A percentile compares a stretch with the other conserved stretches of the same genome.
Conservation (phyloP, 441 rosid genomes). For the Eruca vesicaria region DNA sequence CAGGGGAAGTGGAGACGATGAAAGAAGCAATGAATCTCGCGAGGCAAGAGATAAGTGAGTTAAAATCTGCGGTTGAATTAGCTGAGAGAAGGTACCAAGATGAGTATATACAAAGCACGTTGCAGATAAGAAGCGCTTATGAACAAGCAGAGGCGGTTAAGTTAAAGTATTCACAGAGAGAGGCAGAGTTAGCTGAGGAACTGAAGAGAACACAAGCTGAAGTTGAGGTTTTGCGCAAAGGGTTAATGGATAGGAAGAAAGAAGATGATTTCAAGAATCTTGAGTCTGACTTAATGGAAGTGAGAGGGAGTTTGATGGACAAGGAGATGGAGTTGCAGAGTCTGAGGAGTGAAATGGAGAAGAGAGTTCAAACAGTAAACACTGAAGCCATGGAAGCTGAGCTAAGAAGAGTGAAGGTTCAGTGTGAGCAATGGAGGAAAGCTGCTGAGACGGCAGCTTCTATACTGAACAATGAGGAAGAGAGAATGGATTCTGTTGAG, state of each 20-base stretch:
- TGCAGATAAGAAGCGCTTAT: slow-evolving; percentile 80
- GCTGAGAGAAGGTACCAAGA: slow-evolving; percentile 80
- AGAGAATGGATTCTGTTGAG: slow-evolving; percentile 51
- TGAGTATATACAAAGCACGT: slow-evolving; percentile 77
- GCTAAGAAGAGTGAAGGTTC: slow-evolving; percentile 77
- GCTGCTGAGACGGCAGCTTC: slow-evolving; percentile 98
- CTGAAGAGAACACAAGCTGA: slow-evolving; percentile 39
- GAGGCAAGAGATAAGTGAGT: slow-evolving; percentile 51
- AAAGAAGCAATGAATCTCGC: slow-evolving; percentile 45
- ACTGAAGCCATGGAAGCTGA: slow-evolving; percentile 70
- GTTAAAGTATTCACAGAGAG: slow-evolving; percentile 44
- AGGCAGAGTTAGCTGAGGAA: slow-evolving; percentile 43
- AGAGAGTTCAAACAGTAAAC: slow-evolving; percentile 17
- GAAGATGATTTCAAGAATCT: slow-evolving; percentile 57
- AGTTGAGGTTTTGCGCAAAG: slow-evolving; percentile 43
- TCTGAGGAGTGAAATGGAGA: slow-evolving; percentile 49
- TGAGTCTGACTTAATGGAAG: slow-evolving; percentile 47
- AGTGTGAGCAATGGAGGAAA: slow-evolving; percentile 96
- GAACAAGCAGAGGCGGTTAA: slow-evolving; percentile 64
- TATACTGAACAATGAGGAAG: slow-evolving; percentile 56
- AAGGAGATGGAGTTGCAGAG: slow-evolving; percentile 58
- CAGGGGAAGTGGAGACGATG: slow-evolving; percentile 33
- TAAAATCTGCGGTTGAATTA: slow-evolving; percentile 64
- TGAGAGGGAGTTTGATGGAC: slow-evolving; percentile 47
- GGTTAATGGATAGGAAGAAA: slow-evolving; percentile 29